Percentiles rank a stretch among this genome's conserved stretches.
Conservation (phyloP, 2,329 filamentous ascomycete genomes). For the Plenodomus tracheiphilus region DNA sequence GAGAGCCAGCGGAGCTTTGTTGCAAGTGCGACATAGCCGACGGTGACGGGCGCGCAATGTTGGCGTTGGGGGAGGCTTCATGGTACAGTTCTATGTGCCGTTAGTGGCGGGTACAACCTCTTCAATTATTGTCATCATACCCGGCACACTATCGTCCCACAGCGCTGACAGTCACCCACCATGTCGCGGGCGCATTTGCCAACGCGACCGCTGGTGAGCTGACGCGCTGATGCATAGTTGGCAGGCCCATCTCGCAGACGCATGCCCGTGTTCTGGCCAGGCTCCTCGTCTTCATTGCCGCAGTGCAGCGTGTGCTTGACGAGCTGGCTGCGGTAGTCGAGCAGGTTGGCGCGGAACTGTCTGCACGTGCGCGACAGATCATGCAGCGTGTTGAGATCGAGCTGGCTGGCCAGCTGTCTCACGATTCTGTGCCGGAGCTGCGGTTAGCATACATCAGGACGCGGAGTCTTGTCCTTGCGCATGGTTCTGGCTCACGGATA, state of each 20-base stretch:
- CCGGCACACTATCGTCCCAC: conserved; percentile 76
- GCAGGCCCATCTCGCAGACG: too few relatives aligned
- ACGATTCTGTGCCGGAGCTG: conserved; percentile 64
- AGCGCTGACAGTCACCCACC: conserved; percentile 81
- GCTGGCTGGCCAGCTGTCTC: conserved; percentile 70
- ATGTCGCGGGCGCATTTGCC: conserved; percentile 83
- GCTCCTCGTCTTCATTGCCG: conserved; percentile 62
- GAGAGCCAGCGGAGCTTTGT: conserved; percentile 67
- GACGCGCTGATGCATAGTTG: conserved; percentile 17
- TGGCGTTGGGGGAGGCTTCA: conserved; percentile 73
- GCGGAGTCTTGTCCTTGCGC: conserved; percentile 34
- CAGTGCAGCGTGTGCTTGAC: conserved; percentile 78
- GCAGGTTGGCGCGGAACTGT: conserved; percentile 73
- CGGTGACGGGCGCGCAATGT: conserved; percentile 76
- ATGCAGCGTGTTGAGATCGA: conserved; percentile 88
- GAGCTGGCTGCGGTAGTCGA: conserved; percentile 76
- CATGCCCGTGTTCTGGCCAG: too few relatives aligned
- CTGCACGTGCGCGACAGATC: conserved; percentile 81
- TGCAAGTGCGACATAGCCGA: conserved; percentile 76
- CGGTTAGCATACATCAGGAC: conserved; percentile 36
- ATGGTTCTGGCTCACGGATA: conserved; percentile 64
- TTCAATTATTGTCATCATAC: conserved; percentile 54
- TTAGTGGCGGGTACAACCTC: conserved; percentile 14
- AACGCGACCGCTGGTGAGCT: conserved; percentile 66
- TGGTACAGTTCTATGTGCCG: conserved; percentile 75